These are phyloP conservation scores for Candida chilensis DNA, from an alignment of 805 yeast species.

Conservation along the genomic window DNA sequence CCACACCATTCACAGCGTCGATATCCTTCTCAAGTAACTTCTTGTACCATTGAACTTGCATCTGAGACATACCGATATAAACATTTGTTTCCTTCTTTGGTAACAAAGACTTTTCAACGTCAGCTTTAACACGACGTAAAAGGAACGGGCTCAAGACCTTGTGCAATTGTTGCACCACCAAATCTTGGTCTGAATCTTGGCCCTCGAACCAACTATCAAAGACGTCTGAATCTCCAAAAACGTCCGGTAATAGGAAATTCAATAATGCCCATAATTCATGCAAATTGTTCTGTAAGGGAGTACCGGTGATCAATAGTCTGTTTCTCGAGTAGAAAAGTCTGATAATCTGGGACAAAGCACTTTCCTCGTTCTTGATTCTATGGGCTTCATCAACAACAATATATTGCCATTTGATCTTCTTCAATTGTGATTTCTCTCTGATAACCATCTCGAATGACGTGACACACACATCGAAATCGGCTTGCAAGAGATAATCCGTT, in stretches of 20 bases:
- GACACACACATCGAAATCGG: constrained; percentile 82
- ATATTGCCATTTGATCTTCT: constrained; percentile 87
- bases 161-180: constrained; percentile 81
- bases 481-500: constrained; percentile 47
- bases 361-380: constrained; percentile 90
- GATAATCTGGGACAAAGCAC: constrained; percentile 86
- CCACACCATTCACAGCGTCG: constrained; percentile 92
- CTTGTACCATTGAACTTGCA: constrained; percentile 92
- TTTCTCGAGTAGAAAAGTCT: constrained; percentile 80
- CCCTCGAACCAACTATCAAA: constrained; percentile 90
- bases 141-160: constrained; percentile 82
- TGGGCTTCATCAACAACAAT: constrained; percentile 95
- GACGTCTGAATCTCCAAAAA: constrained; percentile 82
- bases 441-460: constrained; percentile 93
- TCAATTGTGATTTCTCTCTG: constrained; percentile 73
- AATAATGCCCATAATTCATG: constrained; percentile 96
- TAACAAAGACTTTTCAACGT: constrained; percentile 82
- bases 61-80: constrained; percentile 90
- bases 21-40: constrained; percentile 84
- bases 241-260: constrained; percentile 88
- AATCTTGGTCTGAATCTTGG: constrained; percentile 55
- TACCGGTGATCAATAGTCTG: constrained; percentile 85
- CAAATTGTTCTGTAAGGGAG: constrained; percentile 89
- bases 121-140: constrained; percentile 82
- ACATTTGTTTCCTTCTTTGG: constrained; percentile 89